Evolutionary conservation across 1,139 yeast genomes (phyloP), one percentile per base, ranked within the genome.

Genomic region (Candida neerlandica): DNA sequence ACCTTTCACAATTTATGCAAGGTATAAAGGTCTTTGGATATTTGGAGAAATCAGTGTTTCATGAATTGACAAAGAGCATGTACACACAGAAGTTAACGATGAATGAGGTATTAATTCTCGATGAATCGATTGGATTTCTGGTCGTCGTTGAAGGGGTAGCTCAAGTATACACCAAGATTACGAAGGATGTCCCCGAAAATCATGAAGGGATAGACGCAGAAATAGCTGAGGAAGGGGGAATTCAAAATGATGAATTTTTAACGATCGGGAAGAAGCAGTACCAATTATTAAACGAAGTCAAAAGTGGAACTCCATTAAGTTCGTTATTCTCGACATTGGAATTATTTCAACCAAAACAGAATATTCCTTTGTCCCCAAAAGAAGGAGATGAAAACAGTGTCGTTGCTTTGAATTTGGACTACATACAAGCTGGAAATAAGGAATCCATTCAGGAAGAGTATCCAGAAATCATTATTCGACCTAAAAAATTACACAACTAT

Each of bases 11-110:
- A 62, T 94, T 94, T 59, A 70, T 94, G 44, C 80, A 89, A 49
- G 98, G 97, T 0, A 89, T 94, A 56, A 91, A 90, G 67, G 89
- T 94, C 16, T 94, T 94, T 70, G 99, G 99, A 1, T 92, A 92
- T 65, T 73, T 94, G 49, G 99, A 94, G 58, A 79, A 86, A 51
- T 87, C 89, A 1, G 97, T 94, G 1, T 92, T 94, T 64, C 96
- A 92, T 62, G 98, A 92, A 61, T 75, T 94, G 57, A 92, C 98
- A 5, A 86, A 89, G 60, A 89, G 88, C 53, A 89, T 94, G 92
- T 88, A 89, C 46, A 94, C 98, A 1, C 92, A 90, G 62, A 87
- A 89, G 56, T 66, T 94, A 41, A 84, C 85, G 32, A 78, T 81
- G 7, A 95, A 91, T 41, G 98, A 94, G 64, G 77, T 86, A 4